A percentile compares a stretch with the other conserved stretches of the same genome.
These are phyloP conservation scores for Mucor irregularis DNA, from an alignment of 371 early-diverging fungal species.

Conservation along the genomic window DNA sequence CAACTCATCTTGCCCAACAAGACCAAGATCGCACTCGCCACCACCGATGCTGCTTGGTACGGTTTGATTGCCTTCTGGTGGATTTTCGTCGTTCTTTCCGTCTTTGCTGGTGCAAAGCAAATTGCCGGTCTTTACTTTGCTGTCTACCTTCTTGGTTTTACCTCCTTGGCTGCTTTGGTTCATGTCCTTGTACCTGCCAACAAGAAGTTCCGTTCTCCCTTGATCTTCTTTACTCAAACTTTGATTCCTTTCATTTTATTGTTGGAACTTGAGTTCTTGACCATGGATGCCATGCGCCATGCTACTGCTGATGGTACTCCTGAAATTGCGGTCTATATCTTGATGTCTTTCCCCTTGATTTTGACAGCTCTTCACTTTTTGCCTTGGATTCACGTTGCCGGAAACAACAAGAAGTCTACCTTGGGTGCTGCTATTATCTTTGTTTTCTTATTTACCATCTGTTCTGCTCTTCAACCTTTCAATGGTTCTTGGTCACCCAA, in stretches of 20 bases:
- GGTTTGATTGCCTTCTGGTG: constrained; percentile 56
- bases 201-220: constrained; percentile 30
- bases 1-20: constrained; percentile 33
- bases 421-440: constrained; percentile 7
- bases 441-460: constrained; percentile 32
- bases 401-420: constrained; percentile 19
- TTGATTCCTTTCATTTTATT: constrained; percentile 45
- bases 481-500: constrained; percentile 43
- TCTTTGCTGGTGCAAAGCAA: constrained; percentile 22
- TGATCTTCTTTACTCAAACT: constrained; percentile 38
- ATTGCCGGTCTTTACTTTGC: constrained; percentile 49
- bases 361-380: constrained; percentile 28
- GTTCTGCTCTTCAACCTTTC: constrained; percentile 37
- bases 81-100: constrained; percentile 35
- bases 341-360: constrained; percentile 27
- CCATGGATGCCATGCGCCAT: constrained; percentile 57
- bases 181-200: constrained; percentile 27
- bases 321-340: constrained; percentile 51
- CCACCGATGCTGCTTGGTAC: constrained; percentile 24
- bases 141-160: constrained; percentile 40
- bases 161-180: constrained; percentile 33
- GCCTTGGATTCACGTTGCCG: constrained; percentile 42
- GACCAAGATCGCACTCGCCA: constrained; percentile 18
- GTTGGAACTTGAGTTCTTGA: constrained; percentile 44
- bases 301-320: constrained; percentile 62